Base-by-base conservation (phyloP, 1,139 yeast species). In the Sugiyamaella japonica region DNA sequence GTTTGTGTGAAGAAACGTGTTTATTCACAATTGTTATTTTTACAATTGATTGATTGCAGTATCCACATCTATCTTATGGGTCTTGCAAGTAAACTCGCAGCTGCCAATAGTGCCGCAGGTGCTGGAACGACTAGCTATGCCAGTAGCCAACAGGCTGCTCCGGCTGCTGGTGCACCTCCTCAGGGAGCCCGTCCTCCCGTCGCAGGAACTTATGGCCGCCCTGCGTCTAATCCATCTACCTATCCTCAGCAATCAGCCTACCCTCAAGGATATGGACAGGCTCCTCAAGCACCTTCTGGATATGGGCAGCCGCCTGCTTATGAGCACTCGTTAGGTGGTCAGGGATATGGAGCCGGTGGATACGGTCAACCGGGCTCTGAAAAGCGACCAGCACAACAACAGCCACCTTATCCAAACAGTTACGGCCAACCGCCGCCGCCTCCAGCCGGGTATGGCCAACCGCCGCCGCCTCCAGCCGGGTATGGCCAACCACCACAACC, bases 1-100 rank as follows among this genome's bases (percentile, higher is more conserved):
- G 25, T 6, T 20, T 20, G 25, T 6, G 6, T 3, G 25, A 20
- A 20, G 15, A 9, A 17, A 39, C n/a, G 17, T 20, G 25, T 29
- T 17, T 10, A 16, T 29, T 42, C 25, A 12, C 25, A 20, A 3
- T 20, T 20, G 25, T 20, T 20, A 20, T 20, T 20, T 20, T 20
- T 20, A 20, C 25, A 20, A 20, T 20, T 6, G 25, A 20, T 20
- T 20, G 25, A 20, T 20, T 20, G 25, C n/a, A n/a, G n/a, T n/a
- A n/a, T n/a, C n/a, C n/a, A n/a, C n/a, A n/a, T n/a, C n/a, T n/a
- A n/a, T n/a, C n/a, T 29, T 8, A 59, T 48, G 74, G 60, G 43
- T 62, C 61, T 32, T 71, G 77, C 66, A 13, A 63, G 61, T 55
- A 63, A 63, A 56, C 55, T 63, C 20, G 62, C 61, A 12, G 59